These are phyloP conservation scores for Amphibolis antarctica DNA, from an alignment of 106 monocot species.

Conservation along the genomic window DNA sequence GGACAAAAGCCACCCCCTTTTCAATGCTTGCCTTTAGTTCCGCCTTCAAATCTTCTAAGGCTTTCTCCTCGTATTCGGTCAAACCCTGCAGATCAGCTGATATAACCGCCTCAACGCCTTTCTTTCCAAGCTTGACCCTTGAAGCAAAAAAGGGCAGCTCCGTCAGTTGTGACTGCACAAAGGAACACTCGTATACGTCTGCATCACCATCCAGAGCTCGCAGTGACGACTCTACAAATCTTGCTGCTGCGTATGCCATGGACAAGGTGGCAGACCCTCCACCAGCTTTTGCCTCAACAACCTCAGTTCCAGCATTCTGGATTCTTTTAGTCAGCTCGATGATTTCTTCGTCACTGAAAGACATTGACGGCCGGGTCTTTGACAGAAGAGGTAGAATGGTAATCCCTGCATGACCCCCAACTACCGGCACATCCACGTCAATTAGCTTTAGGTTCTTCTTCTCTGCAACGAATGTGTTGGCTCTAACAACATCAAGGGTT, in stretches of 20 bases:
- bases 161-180: conserved; percentile 33
- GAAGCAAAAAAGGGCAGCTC: conserved; percentile 42
- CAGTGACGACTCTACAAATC: conserved; percentile 57
- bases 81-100: conserved; percentile 37
- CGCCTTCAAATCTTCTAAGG: conserved; percentile 37
- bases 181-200: conserved; percentile 51
- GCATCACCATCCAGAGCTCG: conserved; percentile 42
- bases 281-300: conserved; percentile 68
- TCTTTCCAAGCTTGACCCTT: conserved; percentile 40
- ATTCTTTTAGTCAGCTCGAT: conserved; percentile 36
- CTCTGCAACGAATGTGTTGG: conserved; percentile 63
- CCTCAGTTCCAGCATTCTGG: conserved; percentile 66
- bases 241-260: conserved; percentile 62
- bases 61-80: conserved; percentile 40
- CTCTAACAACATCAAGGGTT: conserved; percentile 55
- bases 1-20: conserved; percentile 44
- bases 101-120: conserved; percentile 37
- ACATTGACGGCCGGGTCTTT: conserved; percentile 28
- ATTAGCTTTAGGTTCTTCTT: conserved; percentile 39
- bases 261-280: conserved; percentile 58
- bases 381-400: conserved; percentile 58
- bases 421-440: conserved; percentile 48
- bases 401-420: conserved; percentile 57
- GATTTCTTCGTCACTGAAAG: conserved; percentile 39
- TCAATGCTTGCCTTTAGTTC: conserved; percentile 53